These are phyloP conservation scores for Incumbomyces delicatus DNA, from an alignment of 2,329 filamentous ascomycete species.

Conservation along the genomic window DNA sequence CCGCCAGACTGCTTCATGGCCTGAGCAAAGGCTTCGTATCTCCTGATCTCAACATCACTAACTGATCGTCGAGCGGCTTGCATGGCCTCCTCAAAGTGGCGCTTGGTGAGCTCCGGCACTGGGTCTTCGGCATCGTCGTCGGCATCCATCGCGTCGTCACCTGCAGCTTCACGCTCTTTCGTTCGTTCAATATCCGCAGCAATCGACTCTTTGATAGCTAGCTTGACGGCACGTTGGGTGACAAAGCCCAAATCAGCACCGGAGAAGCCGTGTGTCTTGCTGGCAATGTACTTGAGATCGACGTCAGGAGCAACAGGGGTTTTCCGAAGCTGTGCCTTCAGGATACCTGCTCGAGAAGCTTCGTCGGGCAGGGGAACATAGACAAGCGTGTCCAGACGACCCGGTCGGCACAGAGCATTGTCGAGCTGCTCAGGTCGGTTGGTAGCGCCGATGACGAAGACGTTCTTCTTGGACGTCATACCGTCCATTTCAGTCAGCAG, in stretches of 20 bases:
- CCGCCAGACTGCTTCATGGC: slow-evolving; percentile 98
- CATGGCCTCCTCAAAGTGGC: slow-evolving; percentile 99
- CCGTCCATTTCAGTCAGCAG: slow-evolving; percentile 98
- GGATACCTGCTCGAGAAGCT: slow-evolving; percentile 75
- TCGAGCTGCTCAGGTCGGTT: slow-evolving; percentile 98
- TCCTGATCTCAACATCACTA: slow-evolving; percentile 90
- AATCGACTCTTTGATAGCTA: slow-evolving; percentile 97
- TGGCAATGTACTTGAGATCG: slow-evolving; percentile 82
- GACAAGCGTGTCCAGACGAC: slow-evolving; percentile 95
- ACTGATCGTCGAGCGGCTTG: slow-evolving; percentile 86
- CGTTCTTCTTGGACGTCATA: slow-evolving; percentile 99
- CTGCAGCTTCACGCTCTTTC: slow-evolving; percentile 79
- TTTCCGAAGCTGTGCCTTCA: slow-evolving; percentile 95
- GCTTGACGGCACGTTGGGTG: slow-evolving; percentile 96
- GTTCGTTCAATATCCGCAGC: slow-evolving; percentile 74
- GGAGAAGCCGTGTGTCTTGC: slow-evolving; percentile 97
- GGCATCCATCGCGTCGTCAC: slow-evolving; percentile 72
- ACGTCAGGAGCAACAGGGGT: slow-evolving; percentile 83
- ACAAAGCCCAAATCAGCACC: slow-evolving; percentile 99
- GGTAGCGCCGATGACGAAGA: slow-evolving; percentile 97
- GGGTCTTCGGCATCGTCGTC: slow-evolving; percentile 75
- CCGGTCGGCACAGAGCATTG: slow-evolving; percentile 93
- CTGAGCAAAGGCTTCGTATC: slow-evolving; percentile 96
- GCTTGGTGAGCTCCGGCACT: slow-evolving; percentile 89
- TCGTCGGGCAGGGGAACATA: slow-evolving; percentile 96